Conservation (phyloP, 345 rosid species). For the Brassica carinata region DNA sequence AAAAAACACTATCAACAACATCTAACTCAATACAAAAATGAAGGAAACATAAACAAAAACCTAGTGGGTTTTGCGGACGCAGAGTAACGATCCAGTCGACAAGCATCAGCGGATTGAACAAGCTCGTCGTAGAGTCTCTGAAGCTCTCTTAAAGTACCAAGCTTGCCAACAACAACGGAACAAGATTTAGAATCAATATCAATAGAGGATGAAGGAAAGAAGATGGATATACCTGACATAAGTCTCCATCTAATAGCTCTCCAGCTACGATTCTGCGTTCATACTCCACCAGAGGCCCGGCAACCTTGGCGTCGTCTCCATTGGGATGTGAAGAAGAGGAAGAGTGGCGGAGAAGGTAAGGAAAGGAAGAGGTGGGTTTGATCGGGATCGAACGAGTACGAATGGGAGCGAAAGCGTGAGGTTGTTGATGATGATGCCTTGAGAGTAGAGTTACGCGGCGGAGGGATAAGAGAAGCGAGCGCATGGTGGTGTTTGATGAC, state of each 20-base stretch:
- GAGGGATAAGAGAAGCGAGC: conserved; percentile 25
- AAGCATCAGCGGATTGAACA: conserved; percentile 76
- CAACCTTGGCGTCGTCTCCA: conserved; percentile 51
- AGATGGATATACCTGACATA: conserved; percentile 60
- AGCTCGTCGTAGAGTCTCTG: conserved; percentile 91
- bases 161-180: conserved; percentile 49
- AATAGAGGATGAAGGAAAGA: background rate
- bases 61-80: conserved; percentile 71
- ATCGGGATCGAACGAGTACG: conserved; percentile 13
- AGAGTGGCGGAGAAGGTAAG: background rate
- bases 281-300: conserved; percentile 89
- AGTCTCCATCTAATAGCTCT: conserved; percentile 82
- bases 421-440: conserved; percentile 24
- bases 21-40: background rate
- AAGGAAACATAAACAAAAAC: conserved; percentile 35
- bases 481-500: conserved; percentile 12
- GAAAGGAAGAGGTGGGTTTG: background rate
- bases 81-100: conserved; percentile 83
- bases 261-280: conserved; percentile 71
- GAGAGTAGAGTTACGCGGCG: conserved; percentile 22
- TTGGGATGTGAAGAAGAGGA: conserved; percentile 4
- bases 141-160: conserved; percentile 80
- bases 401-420: conserved; percentile 12
- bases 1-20: background rate
- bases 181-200: conserved; percentile 1